A percentile compares a stretch with the other conserved stretches of the same genome.
These are phyloP conservation scores for Fusarium tupiense DNA, from an alignment of 2,329 filamentous ascomycete species.

Conservation along the genomic window DNA sequence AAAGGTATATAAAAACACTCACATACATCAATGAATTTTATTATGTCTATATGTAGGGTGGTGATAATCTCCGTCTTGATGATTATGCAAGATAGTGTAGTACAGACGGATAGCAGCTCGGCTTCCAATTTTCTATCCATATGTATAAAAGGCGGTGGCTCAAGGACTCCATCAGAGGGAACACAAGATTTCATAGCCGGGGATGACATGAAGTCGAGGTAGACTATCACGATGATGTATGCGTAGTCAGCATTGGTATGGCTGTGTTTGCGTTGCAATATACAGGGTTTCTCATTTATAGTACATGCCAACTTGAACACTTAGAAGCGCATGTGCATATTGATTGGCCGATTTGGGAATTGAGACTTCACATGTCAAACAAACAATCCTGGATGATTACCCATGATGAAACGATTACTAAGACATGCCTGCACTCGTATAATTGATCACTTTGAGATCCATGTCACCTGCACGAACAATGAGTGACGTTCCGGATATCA, in stretches of 20 bases:
- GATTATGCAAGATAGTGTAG: neutral
- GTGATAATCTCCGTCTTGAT: neutral
- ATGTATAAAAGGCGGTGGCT: neutral
- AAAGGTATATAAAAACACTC: neutral
- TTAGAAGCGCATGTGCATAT: neutral
- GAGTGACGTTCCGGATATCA: neutral
- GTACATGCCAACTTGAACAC: too few species aligned
- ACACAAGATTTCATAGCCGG: neutral
- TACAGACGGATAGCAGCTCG: conserved; percentile 4
- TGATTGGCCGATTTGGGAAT: neutral
- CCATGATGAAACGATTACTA: neutral
- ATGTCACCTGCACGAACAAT: neutral
- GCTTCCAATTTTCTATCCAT: neutral
- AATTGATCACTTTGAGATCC: neutral
- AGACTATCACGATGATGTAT: neutral
- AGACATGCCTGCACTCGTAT: neutral
- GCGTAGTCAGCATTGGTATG: neutral
- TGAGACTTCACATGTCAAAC: neutral
- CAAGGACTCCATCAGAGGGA: neutral
- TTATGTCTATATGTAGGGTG: neutral
- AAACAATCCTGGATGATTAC: neutral
- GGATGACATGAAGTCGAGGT: neutral
- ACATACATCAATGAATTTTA: neutral
- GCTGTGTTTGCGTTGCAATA: neutral
- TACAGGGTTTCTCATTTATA: neutral